Base-by-base conservation (phyloP, 1,284 basidiomycete species). In the Ustilago bromivora region DNA sequence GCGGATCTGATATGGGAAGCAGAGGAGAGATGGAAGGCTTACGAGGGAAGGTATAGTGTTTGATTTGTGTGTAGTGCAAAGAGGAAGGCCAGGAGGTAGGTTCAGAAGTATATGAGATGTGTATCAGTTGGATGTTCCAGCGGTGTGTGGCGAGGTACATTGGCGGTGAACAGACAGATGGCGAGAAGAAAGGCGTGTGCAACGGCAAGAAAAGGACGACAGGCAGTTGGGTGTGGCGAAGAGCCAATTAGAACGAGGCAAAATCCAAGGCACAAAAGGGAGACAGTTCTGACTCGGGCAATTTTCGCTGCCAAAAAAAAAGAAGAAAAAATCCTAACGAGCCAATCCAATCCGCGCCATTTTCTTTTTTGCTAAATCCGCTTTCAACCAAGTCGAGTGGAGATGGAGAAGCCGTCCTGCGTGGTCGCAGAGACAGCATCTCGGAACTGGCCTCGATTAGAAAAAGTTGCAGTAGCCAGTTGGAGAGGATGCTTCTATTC, bases 231-330 rank as follows among this genome's bases (percentile, higher is more conserved):
- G 47, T 19, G 35, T 55, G 52, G 51, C 60, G 12, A 40, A 17
- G 43, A 57, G 53, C 69, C 69, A 71, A 71, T 66, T 4, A 62
- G 51, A 54, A n/a, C 15, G 8, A 38, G 47, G 54, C 54, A 54
- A 71, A 54, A 54, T 61, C 59, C 23, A 28, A 28, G 23, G 23
- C 23, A 28, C 23, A 28, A 28, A 28, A 28, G 3, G 23, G 28
- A 41, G 40, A 41, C 40, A 40, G 17, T 34, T 61, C 59, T 41
- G 66, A 55, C 61, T 69, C 61, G 58, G 68, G 61, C 68, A 65
- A 70, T 70, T 70, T 61, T 46, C 36, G 36, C 38, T 31, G 19
- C 8, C 34, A 38, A 53, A 34, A 34, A 28, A 28, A 28, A 23
- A 28, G 3, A 28, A 28, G 3, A 28, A 28, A 28, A 28, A 28